A percentile compares a stretch with the other conserved stretches of the same genome.
These are phyloP conservation scores for Mycena indigotica DNA, from an alignment of 768 basidiomycete genomes.

Conservation along the genomic window DNA sequence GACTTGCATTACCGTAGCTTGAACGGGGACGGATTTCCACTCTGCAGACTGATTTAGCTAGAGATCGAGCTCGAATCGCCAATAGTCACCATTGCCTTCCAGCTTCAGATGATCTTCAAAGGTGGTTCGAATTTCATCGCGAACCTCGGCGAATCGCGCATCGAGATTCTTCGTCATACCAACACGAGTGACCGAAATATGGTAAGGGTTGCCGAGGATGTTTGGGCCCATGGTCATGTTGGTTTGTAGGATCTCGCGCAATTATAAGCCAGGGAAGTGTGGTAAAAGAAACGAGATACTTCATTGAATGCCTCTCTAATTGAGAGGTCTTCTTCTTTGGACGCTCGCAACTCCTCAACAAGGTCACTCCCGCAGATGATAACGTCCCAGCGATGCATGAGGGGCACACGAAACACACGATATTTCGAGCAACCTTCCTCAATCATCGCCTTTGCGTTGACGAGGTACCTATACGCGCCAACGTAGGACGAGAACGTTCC, in stretches of 20 bases:
- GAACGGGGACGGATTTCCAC: slow-evolving; percentile 22
- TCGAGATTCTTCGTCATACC: slow-evolving; percentile 20
- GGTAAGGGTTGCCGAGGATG: slow-evolving; percentile 19
- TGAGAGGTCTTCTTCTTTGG: slow-evolving; percentile 26
- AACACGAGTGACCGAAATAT: slow-evolving; percentile 16
- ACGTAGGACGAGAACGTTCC: slow-evolving; percentile 14
- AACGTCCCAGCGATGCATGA: slow-evolving; percentile 23
- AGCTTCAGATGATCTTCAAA: slow-evolving; percentile 14
- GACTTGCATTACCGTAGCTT: slow-evolving; percentile 12
- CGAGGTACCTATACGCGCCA: slow-evolving; percentile 11
- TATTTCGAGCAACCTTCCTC: slow-evolving; percentile 15
- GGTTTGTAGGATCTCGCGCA: slow-evolving; percentile 13
- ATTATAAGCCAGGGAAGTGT: background rate
- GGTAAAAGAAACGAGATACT: background rate
- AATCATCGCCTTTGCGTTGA: slow-evolving; percentile 12
- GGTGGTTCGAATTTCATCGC: slow-evolving; percentile 13
- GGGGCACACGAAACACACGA: slow-evolving; percentile 21
- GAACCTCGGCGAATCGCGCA: slow-evolving; percentile 14
- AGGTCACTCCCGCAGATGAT: slow-evolving; percentile 21
- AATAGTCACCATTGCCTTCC: slow-evolving; percentile 6
- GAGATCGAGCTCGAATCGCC: background rate
- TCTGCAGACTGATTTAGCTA: slow-evolving; percentile 4
- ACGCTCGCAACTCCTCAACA: slow-evolving; percentile 23
- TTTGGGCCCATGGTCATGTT: slow-evolving; percentile 20
- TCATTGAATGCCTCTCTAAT: slow-evolving; percentile 20